phyloP scores from a whole-genome alignment of 164 flowering plant genomes.

The Berberis vulgaris region DNA sequence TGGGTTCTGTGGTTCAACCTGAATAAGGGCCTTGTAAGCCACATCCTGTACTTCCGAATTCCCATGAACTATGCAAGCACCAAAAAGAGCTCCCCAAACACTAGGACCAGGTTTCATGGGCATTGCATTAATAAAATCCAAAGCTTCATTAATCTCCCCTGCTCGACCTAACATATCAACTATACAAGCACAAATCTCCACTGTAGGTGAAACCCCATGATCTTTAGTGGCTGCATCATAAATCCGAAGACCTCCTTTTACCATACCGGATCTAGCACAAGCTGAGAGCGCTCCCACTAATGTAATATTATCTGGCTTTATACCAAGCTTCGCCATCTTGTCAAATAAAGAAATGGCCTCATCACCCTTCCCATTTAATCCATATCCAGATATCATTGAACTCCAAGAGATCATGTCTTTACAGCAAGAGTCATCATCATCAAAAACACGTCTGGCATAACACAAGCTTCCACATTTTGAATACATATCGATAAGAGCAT shows the following conservation, averaged over 20 bases:
- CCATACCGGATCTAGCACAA: slow-evolving; percentile 49
- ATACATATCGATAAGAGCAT: slow-evolving; percentile 64
- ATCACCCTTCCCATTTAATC: slow-evolving; percentile 51
- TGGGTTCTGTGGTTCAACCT: slow-evolving; percentile 58
- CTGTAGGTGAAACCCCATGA: slow-evolving; percentile 34
- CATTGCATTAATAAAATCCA: slow-evolving; percentile 48
- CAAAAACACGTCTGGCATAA: slow-evolving; percentile 33
- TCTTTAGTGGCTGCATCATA: slow-evolving; percentile 23
- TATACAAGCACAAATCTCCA: slow-evolving; percentile 61
- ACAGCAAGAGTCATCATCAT: slow-evolving; percentile 33
- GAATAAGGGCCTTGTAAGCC: slow-evolving; percentile 41
- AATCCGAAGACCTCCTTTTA: slow-evolving; percentile 42
- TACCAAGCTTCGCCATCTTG: slow-evolving; percentile 39
- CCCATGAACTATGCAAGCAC: slow-evolving; percentile 44
- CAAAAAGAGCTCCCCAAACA: slow-evolving; percentile 62
- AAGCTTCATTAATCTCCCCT: slow-evolving; percentile 52
- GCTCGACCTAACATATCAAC: slow-evolving; percentile 63
- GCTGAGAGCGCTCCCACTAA: slow-evolving; percentile 65
- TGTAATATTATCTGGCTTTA: slow-evolving; percentile 45
- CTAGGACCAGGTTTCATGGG: slow-evolving; percentile 57
- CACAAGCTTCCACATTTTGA: slow-evolving; percentile 11
- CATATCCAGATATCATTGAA: slow-evolving; percentile 58
- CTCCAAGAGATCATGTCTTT: slow-evolving; percentile 60
- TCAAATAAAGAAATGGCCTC: slow-evolving; percentile 44
- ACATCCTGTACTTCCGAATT: slow-evolving; percentile 41